Percentiles rank a stretch among this genome's conserved stretches.
These are phyloP conservation scores for Camelina sativa DNA, from an alignment of 345 rosid species.

Conservation along the genomic window DNA sequence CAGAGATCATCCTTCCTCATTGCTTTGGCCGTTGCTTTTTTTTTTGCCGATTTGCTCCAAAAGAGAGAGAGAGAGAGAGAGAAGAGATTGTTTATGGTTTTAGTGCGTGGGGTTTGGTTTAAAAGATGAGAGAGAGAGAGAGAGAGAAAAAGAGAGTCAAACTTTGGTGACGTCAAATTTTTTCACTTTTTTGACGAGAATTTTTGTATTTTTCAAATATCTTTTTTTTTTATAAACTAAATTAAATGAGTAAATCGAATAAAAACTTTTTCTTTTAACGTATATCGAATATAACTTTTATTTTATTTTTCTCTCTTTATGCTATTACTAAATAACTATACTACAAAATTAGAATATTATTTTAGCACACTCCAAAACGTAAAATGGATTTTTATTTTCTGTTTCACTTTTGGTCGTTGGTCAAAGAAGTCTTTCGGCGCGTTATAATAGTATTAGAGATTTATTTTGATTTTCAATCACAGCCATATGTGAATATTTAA, in stretches of 20 bases:
- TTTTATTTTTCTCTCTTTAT: conserved; percentile 27
- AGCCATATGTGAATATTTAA: conserved; percentile 24
- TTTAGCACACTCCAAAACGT: conserved; percentile 22
- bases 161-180: conserved; percentile 57
- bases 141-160: conserved; percentile 52
- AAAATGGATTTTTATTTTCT: conserved; percentile 1
- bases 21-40: conserved; percentile 26
- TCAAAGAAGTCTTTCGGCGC: conserved; percentile 46
- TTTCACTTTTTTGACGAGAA: conserved; percentile 39
- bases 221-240: conserved; percentile 5
- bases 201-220: conserved; percentile 28
- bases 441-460: conserved; percentile 8
- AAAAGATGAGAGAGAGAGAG: conserved; percentile 58
- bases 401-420: conserved; percentile 33
- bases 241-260: conserved; percentile 36
- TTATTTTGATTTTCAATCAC: background rate
- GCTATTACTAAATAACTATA: conserved; percentile 25
- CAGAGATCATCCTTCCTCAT: conserved; percentile 66
- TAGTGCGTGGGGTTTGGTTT: conserved; percentile 44
- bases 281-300: conserved; percentile 35
- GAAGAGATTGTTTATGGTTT: conserved; percentile 41
- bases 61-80: conserved; percentile 36
- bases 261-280: conserved; percentile 33
- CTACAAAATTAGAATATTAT: conserved; percentile 33
- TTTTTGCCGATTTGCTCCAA: conserved; percentile 32